Base-by-base conservation (phyloP, 768 basidiomycete genomes). In the Auriscalpium microsporum region DNA sequence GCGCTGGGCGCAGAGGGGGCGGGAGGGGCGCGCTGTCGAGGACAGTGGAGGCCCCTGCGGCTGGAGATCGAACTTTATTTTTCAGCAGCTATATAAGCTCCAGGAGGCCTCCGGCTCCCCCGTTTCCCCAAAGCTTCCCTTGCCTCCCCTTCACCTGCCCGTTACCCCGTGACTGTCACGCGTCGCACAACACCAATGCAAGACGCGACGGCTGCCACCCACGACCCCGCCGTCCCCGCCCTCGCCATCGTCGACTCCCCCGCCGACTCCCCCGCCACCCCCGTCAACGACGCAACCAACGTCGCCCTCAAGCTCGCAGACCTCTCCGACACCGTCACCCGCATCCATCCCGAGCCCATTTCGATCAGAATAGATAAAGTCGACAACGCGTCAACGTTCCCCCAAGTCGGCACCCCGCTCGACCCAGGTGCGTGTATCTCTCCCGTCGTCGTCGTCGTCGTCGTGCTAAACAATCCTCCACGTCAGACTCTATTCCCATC, bases 1-100 rank as follows among this genome's bases (percentile, higher is more conserved):
- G 38, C 45, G 28, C 17, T 28, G 38, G 23, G 53, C 45, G 53
- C 50, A 53, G 21, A 7, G 53, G 50, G 61, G 55, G 55, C 64
- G 60, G 56, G 58, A 61, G 57, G 54, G 62, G 44, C 37, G 54
- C 50, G 62, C 53, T 56, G 49, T 49, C 10, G 23, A 10, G 49
- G 60, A 61, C 44, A 48, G 61, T 57, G 68, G 64, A 71, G 69
- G 82, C 82, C 77, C 83, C 83, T 78, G 82, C 84, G 82, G 80
- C 79, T 77, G 80, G 81, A 82, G 82, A 83, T 82, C 82, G 84
- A 87, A 87, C 84, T 83, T 87, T 86, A 86, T 83, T 78, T 87
- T 79, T 74, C 73, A 71, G 74, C 75, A 77, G 76, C 81, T 87
- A 87, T 87, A 87, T 87, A 85, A 84, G 81, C 83, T 67, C 77